Conservation (phyloP, 768 basidiomycete species). For the Gymnopilus junonius region DNA sequence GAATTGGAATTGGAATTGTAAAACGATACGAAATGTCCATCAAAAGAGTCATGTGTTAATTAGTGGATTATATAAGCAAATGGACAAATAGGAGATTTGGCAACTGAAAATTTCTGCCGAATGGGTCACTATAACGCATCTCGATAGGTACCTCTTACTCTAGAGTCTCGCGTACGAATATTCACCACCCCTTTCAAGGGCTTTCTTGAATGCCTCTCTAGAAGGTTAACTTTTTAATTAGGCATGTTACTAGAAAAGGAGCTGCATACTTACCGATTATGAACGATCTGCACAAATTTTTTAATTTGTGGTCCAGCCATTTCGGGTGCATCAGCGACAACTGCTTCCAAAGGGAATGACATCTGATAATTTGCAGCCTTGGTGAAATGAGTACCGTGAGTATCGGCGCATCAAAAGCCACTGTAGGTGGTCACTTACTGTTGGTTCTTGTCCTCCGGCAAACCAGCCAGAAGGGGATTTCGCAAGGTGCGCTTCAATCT, state of each 20-base stretch:
- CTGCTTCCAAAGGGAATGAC: constrained; percentile 28
- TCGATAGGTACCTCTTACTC: neutral
- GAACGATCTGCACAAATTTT: constrained; percentile 26
- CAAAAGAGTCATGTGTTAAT: too few relatives aligned
- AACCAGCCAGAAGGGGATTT: constrained; percentile 20
- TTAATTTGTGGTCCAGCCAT: constrained; percentile 23
- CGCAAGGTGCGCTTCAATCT: constrained; percentile 28
- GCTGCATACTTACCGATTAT: constrained; percentile 20
- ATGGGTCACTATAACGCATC: too few relatives aligned
- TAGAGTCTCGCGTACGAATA: neutral
- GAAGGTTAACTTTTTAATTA: neutral
- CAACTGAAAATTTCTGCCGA: too few relatives aligned
- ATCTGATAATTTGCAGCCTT: constrained; percentile 32
- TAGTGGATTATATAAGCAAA: too few relatives aligned
- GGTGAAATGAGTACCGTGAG: neutral
- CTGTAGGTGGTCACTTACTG: constrained; percentile 2
- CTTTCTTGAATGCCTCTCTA: neutral
- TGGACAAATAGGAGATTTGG: too few relatives aligned
- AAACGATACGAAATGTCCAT: too few relatives aligned
- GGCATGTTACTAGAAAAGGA: neutral
- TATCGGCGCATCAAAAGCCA: too few relatives aligned
- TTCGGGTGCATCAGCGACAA: constrained; percentile 19
- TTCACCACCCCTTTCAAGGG: neutral
- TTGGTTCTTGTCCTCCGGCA: constrained; percentile 23
- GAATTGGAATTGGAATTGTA: too few relatives aligned